These are phyloP conservation scores for Echinochloa phyllopogon DNA, from an alignment of 176 grass and related monocot genomes.

Conservation along the genomic window DNA sequence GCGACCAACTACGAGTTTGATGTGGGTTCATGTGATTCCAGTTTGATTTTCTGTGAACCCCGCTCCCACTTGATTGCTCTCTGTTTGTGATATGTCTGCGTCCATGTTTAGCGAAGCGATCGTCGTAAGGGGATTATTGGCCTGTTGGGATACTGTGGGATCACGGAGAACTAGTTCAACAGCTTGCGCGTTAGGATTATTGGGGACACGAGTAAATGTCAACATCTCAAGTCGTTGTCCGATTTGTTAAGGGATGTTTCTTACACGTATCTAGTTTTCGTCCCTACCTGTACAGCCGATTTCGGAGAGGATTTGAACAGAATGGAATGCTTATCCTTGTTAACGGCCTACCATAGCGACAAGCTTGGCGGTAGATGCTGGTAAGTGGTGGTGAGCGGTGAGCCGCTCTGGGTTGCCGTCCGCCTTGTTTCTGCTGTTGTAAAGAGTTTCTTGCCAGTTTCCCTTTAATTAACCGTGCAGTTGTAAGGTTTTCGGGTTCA, in stretches of 20 bases:
- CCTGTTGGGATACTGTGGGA: not conserved
- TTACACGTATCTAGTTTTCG: constrained; percentile 11
- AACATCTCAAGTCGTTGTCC: not conserved
- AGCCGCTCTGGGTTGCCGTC: too few species aligned
- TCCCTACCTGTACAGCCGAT: not conserved
- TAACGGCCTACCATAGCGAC: not conserved
- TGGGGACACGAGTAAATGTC: not conserved
- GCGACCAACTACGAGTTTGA: not conserved
- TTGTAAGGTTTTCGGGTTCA: too few species aligned
- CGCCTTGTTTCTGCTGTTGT: too few species aligned
- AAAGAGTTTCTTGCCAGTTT: too few species aligned
- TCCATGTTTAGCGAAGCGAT: not conserved
- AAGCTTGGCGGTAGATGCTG: too few species aligned
- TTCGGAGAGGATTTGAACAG: not conserved
- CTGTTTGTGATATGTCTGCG: not conserved
- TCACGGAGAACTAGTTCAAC: not conserved
- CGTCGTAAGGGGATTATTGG: not conserved
- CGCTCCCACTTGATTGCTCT: not conserved
- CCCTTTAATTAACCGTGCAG: too few species aligned
- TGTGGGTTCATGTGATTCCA: not conserved
- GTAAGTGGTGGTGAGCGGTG: too few species aligned
- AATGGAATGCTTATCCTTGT: not conserved
- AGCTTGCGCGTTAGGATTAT: not conserved
- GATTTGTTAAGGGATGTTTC: not conserved
- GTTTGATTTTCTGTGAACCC: too few species aligned